Percentiles rank a stretch among this genome's conserved stretches.
These are phyloP conservation scores for Plasmopara muralis DNA, from an alignment of 352 stramenopile genomes.

Conservation along the genomic window DNA sequence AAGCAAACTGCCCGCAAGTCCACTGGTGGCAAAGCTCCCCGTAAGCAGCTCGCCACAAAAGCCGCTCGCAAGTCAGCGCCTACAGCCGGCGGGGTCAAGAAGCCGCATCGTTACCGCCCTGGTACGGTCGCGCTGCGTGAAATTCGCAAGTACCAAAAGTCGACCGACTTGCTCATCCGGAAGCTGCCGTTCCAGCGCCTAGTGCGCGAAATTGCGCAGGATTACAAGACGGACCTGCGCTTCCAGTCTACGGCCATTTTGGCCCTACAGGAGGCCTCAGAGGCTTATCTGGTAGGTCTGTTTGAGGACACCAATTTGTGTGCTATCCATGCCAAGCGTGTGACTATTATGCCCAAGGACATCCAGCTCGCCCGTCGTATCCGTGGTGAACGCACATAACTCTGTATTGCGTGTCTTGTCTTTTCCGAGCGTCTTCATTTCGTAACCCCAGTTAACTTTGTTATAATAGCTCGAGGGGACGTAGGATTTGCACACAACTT, in stretches of 20 bases:
- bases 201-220: constrained; percentile 92
- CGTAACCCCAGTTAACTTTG: constrained; percentile 28
- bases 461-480: constrained; percentile 30
- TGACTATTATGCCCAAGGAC: constrained; percentile 97
- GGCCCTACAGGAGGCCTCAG: constrained; percentile 87
- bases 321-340: constrained; percentile 93
- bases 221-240: constrained; percentile 95
- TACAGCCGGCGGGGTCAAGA: constrained; percentile 91
- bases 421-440: constrained; percentile 18
- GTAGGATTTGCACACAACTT: constrained; percentile 27
- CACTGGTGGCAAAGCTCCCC: constrained; percentile 89
- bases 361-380: constrained; percentile 87
- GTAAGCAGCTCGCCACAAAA: constrained; percentile 92
- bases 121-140: constrained; percentile 89
- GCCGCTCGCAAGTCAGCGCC: constrained; percentile 88
- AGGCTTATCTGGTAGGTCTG: constrained; percentile 92
- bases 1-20: constrained; percentile 97
- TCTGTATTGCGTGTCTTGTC: background rate
- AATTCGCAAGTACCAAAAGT: constrained; percentile 96
- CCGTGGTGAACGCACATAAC: constrained; percentile 5
- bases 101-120: constrained; percentile 69
- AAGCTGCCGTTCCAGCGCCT: constrained; percentile 96
- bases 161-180: constrained; percentile 93
- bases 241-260: constrained; percentile 94
- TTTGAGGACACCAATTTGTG: constrained; percentile 96